These are phyloP conservation scores for Yarrowia bubula DNA, from an alignment of 805 yeast species.

Conservation along the genomic window DNA sequence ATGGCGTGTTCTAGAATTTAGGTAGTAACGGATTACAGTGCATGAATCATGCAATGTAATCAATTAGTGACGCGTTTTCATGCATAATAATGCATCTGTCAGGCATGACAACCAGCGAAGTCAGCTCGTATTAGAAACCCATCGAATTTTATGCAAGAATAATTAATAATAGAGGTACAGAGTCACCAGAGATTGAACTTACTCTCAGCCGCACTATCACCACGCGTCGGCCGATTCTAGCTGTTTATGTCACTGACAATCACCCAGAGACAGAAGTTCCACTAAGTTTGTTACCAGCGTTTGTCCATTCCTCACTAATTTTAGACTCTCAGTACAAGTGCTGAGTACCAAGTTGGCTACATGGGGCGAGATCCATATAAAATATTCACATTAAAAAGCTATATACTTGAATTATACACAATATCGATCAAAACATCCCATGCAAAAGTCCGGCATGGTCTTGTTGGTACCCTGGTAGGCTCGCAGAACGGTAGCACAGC, in stretches of 20 bases:
- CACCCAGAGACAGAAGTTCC: too few species aligned
- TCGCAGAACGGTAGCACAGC: constrained; percentile 80
- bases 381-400: neutral
- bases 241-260: too few species aligned
- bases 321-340: too few species aligned
- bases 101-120: neutral
- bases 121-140: neutral
- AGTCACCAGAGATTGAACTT: neutral
- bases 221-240: too few species aligned
- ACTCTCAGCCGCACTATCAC: too few species aligned
- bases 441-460: constrained; percentile 8
- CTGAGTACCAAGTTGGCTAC: too few species aligned
- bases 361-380: neutral
- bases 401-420: neutral
- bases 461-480: constrained; percentile 31
- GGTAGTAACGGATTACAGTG: neutral
- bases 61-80: too few species aligned
- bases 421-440: constrained; percentile 15
- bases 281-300: too few species aligned
- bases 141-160: neutral
- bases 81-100: neutral
- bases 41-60: neutral
- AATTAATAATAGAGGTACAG: neutral
- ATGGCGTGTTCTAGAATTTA: neutral
- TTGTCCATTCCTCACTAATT: too few species aligned